These are phyloP conservation scores for Tulasnella calospora DNA, from an alignment of 768 basidiomycete species.

Conservation along the genomic window DNA sequence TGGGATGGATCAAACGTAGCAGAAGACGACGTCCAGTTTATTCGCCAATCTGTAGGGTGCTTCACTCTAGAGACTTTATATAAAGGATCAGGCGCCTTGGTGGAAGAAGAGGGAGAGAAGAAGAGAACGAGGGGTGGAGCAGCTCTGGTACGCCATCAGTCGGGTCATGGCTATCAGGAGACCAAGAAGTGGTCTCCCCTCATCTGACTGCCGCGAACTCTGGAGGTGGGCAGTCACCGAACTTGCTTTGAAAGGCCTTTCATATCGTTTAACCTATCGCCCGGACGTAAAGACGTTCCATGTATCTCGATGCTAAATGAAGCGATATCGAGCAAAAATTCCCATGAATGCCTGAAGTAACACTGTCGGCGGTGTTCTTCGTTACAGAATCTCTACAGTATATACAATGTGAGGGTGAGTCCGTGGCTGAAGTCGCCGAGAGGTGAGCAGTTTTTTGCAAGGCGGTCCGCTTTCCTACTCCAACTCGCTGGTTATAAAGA, in stretches of 20 bases:
- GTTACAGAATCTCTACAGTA: no score
- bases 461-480: neutral
- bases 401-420: slow-evolving; percentile 45
- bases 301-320: no score
- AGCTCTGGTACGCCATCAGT: neutral
- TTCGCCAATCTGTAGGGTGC: neutral
- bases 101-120: neutral
- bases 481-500: slow-evolving; percentile 39
- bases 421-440: slow-evolving; percentile 62
- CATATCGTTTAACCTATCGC: no score
- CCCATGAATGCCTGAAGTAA: no score
- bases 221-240: no score
- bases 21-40: neutral
- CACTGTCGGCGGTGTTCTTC: no score
- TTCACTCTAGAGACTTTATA: neutral
- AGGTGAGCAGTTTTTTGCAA: slow-evolving; percentile 45
- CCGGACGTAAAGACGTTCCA: no score
- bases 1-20: neutral
- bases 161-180: neutral
- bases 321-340: no score
- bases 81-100: neutral
- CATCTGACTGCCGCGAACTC: no score
- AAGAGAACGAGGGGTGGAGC: neutral
- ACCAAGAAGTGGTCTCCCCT: neutral
- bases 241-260: no score